phyloP scores from a whole-genome alignment of 371 early-diverging fungal species.

The Phascolomyces articulosus region DNA sequence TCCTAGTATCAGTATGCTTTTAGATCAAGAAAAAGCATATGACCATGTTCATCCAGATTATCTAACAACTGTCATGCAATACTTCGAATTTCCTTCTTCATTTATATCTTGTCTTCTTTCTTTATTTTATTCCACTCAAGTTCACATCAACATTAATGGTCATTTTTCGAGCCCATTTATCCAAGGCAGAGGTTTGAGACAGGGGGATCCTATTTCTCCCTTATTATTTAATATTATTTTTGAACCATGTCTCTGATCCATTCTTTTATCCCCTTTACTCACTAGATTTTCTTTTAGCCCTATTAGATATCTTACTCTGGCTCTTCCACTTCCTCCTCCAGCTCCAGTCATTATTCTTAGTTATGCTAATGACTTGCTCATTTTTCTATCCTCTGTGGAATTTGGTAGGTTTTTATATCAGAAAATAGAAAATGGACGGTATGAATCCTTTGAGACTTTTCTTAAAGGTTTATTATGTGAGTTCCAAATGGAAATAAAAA shows the following conservation, averaged over 20 bases:
- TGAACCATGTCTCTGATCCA: constrained; percentile 24
- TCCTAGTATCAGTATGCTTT: background rate
- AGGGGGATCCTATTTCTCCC: constrained; percentile 31
- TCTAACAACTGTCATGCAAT: background rate
- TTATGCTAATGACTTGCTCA: constrained; percentile 16
- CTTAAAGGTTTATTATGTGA: too few species aligned
- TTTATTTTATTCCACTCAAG: constrained; percentile 20
- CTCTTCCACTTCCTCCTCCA: background rate
- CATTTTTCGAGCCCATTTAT: constrained; percentile 6
- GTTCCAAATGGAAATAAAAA: too few species aligned
- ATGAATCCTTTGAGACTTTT: too few species aligned
- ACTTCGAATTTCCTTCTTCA: constrained; percentile 7
- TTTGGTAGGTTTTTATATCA: too few species aligned
- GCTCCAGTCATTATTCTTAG: background rate
- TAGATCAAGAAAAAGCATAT: constrained; percentile 22
- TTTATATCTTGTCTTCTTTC: background rate
- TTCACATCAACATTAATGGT: constrained; percentile 26
- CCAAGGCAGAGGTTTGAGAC: constrained; percentile 24
- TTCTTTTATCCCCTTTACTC: constrained; percentile 1
- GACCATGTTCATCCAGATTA: constrained; percentile 19
- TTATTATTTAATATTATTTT: constrained; percentile 33
- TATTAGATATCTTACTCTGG: background rate
- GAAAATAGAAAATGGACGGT: too few species aligned
- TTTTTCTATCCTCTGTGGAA: too few species aligned
- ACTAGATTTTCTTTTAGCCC: background rate